These are phyloP conservation scores for Cystobasidium onofrii DNA, from an alignment of 768 basidiomycete species.

Conservation along the genomic window DNA sequence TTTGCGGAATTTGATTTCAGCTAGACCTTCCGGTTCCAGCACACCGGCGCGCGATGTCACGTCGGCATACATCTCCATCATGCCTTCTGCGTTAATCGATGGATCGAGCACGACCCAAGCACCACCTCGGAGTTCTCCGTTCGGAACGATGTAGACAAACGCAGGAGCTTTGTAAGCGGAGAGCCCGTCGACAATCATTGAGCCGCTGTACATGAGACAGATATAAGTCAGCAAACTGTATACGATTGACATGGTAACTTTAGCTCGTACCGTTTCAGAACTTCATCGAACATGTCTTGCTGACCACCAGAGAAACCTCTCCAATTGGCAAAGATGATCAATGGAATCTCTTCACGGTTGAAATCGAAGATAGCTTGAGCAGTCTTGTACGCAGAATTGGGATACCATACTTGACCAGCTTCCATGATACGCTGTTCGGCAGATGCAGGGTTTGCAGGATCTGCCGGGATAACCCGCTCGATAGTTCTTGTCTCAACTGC, in stretches of 20 bases:
- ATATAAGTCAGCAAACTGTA: not conserved
- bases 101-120: conserved; percentile 99
- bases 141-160: conserved; percentile 96
- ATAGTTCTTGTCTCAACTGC: conserved; percentile 96
- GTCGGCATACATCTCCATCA: conserved; percentile 97
- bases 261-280: conserved; percentile 39
- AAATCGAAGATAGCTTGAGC: conserved; percentile 99
- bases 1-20: conserved; percentile 95
- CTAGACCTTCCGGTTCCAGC: conserved; percentile 85
- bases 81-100: conserved; percentile 88
- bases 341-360: conserved; percentile 87
- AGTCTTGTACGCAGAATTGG: conserved; percentile 98
- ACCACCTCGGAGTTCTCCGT: conserved; percentile 95
- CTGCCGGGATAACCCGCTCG: conserved; percentile 91
- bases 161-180: conserved; percentile 95
- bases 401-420: conserved; percentile 99
- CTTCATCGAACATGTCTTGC: conserved; percentile 69
- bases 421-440: conserved; percentile 98
- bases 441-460: conserved; percentile 91
- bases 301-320: conserved; percentile 99
- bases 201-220: conserved; percentile 33
- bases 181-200: conserved; percentile 86
- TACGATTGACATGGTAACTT: not conserved
- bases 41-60: conserved; percentile 93
- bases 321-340: conserved; percentile 99